Base-by-base conservation (phyloP, 2,329 filamentous ascomycete genomes). In the Penicillium sp. region DNA sequence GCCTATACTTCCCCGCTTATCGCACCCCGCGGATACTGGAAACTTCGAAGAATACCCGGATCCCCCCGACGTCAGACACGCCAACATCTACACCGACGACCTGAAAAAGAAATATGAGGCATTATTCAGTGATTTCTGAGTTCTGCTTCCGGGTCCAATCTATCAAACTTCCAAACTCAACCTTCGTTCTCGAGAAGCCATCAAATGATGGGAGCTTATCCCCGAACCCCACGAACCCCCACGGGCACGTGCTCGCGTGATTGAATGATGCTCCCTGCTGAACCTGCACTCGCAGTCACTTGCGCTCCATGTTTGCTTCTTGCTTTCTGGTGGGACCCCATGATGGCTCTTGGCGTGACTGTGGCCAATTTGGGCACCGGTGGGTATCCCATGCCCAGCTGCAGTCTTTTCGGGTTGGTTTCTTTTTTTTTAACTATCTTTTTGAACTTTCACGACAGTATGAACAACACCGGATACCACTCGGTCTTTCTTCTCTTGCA, bases 21-120 rank as follows among this genome's bases (percentile, higher is more conserved):
- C 80, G 51, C 80, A 84, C 44, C 78, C 82, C 1, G 83, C 84
- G 6, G 85, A 88, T 61, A 82, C 84, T 32, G 75, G 83, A 18
- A 87, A 87, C 67, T 88, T 87, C 63, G 85, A 87, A 62, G 83
- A 87, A 52, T 87, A 87, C 61, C 84, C 86, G 47, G 75, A 77
- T 52, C 75, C 75, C 7, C 78, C 81, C 5, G 84, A 86, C 66
- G 75, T 45, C 71, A 77, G 64, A 69, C 79, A 61, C 67, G 78
- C 67, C 76, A 83, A 65, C 60, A 67, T 70, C 43, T 87, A 87
- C 65, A 85, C 83, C 4, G 79, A 83, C 52, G 84, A 86, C 56
- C 73, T 87, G 78, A 78, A 77, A 56, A 77, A 81, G 57, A 83
- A 83, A 68, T 86, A 84, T 67, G 85, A 87, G 52, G 72, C 77